Evolutionary conservation across 1,284 basidiomycete species (phyloP), one percentile per base, ranked within the genome.

Genomic region (Rhodotorula sp.): DNA sequence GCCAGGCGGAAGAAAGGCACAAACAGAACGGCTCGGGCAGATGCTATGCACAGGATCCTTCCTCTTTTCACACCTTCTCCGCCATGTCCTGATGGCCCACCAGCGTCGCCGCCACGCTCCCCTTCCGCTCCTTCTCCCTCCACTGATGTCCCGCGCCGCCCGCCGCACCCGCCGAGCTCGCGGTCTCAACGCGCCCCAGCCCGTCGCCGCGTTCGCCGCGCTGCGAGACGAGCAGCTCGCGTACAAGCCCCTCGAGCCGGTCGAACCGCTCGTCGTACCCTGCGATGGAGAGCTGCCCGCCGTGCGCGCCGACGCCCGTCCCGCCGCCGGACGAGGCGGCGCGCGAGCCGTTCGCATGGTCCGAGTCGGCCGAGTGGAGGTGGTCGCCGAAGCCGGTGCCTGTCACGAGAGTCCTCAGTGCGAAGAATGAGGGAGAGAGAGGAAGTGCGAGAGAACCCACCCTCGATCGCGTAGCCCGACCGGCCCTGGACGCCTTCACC

Each of bases 231-330:
- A 36, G n/a, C 36, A 54, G 39, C n/a, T 61, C 39, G n/a, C 53
- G 39, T 22, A 64, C 12, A 39, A 64, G 55, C 19, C 25, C 41
- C 25, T 64, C 62, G 53, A 56, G 37, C 22, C 32, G 41, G 39
- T 64, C 32, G 62, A 64, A 64, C 6, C 53, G 48, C 37, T 32
- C 62, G 37, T 64, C 62, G 53, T 64, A 55, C 39, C 32, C 53
- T 2, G 62, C 39, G 29, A 64, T 22, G 27, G 25, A 15, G 62
- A 64, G 37, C 3, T 36, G 53, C n/a, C 39, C 32, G 53, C 53
- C 32, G 53, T 55, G 32, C 21, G 29, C 29, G 53, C 29, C 32
- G 32, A 34, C 5, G 21, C 29, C 10, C 53, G 29, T 15, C 32
- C 53, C 32, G 27, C 48, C 25, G 55, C 9, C 48, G 12, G 17